Percentiles rank a stretch among this genome's conserved stretches.
Evolutionary conservation across 2,329 filamentous ascomycete genomes (phyloP).

Genomic region (Venturia pyrina): DNA sequence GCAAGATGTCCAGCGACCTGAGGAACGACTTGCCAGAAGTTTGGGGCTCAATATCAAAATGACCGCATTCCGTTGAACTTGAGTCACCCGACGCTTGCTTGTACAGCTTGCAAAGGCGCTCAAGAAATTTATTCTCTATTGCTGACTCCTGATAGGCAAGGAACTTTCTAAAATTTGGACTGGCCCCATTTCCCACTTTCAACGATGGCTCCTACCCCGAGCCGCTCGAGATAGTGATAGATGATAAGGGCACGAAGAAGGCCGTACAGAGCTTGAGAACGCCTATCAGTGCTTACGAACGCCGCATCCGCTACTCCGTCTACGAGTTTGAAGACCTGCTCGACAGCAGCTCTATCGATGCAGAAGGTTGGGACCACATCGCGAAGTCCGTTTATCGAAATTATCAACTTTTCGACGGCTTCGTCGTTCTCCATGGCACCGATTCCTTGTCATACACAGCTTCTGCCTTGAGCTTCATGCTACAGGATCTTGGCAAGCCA

Average conservation of each 20-base stretch:
- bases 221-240: conserved; percentile 45
- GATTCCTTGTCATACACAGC: conserved; percentile 82
- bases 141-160: conserved; percentile 24
- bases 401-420: conserved; percentile 81
- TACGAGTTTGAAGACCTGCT: conserved; percentile 77
- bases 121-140: not conserved
- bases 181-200: conserved; percentile 74
- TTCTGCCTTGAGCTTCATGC: conserved; percentile 87
- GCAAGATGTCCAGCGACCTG: too few species aligned
- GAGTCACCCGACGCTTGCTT: too few species aligned
- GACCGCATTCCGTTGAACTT: too few species aligned
- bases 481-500: conserved; percentile 81
- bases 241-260: conserved; percentile 37
- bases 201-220: conserved; percentile 61
- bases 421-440: conserved; percentile 83
- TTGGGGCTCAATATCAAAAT: too few species aligned
- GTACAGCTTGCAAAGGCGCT: not conserved
- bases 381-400: conserved; percentile 71
- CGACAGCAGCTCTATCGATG: conserved; percentile 84
- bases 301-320: conserved; percentile 73
- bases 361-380: conserved; percentile 77
- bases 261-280: conserved; percentile 64
- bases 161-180: conserved; percentile 71
- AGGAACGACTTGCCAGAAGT: too few species aligned
- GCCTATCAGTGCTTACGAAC: conserved; percentile 67